A percentile compares a stretch with the other conserved stretches of the same genome.
Conservation (phyloP, 1,284 basidiomycete species). For the Fomitopsis palustris region DNA sequence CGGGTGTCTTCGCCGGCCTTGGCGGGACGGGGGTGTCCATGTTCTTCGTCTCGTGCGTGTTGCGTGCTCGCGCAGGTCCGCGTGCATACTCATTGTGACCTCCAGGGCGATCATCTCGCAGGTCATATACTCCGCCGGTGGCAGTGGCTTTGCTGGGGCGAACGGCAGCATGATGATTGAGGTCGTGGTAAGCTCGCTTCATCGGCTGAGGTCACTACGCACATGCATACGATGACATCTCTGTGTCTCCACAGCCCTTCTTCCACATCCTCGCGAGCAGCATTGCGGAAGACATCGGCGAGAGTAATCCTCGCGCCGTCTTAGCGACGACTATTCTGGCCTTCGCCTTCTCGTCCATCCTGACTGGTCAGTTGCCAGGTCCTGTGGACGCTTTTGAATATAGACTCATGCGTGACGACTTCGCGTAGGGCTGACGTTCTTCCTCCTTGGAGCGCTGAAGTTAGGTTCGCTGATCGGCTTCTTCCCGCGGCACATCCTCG, state of each 20-base stretch:
- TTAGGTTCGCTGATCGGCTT: slow-evolving; percentile 91
- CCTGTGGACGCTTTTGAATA: not conserved
- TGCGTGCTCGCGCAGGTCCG: not conserved
- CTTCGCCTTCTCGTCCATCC: slow-evolving; percentile 85
- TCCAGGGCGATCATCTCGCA: slow-evolving; percentile 73
- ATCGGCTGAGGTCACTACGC: not conserved
- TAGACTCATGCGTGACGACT: not conserved
- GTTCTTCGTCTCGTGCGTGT: slow-evolving; percentile 83
- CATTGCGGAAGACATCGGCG: slow-evolving; percentile 74
- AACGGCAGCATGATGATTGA: slow-evolving; percentile 99
- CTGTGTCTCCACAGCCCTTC: slow-evolving; percentile 65
- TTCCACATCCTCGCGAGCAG: slow-evolving; percentile 88
- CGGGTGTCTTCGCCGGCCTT: slow-evolving; percentile 77
- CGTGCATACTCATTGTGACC: not conserved
- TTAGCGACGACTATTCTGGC: slow-evolving; percentile 91
- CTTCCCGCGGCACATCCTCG: slow-evolving; percentile 94
- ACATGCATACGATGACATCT: not conserved
- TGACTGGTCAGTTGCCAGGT: slow-evolving; percentile 65
- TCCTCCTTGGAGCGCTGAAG: slow-evolving; percentile 79
- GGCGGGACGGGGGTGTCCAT: slow-evolving; percentile 92
- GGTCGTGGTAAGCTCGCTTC: slow-evolving; percentile 69
- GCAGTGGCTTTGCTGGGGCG: slow-evolving; percentile 84
- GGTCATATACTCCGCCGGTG: slow-evolving; percentile 82
- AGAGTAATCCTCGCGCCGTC: slow-evolving; percentile 67
- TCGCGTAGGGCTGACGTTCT: slow-evolving; percentile 73